Conservation (phyloP, 202 grass and related monocot species). For the Dendrocalamus latiflorus region DNA sequence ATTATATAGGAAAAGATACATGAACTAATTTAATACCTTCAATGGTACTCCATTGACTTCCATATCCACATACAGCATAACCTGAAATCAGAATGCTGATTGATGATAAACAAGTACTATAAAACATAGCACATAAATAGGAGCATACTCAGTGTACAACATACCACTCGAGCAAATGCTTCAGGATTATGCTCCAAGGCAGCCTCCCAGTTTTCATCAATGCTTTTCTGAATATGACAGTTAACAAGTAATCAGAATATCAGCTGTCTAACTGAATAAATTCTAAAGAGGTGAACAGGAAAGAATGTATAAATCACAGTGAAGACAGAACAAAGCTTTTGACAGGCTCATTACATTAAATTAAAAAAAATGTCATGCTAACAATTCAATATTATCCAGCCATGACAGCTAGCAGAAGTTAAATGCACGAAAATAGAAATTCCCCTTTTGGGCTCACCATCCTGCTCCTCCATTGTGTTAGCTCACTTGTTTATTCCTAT, state of each 20-base stretch:
- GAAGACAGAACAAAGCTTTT: constrained; percentile 12
- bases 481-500: not conserved
- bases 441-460: not conserved
- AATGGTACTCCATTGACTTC: constrained; percentile 98
- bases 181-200: constrained; percentile 96
- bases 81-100: constrained; percentile 34
- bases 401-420: not conserved
- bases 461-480: not conserved
- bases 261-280: constrained; percentile 14
- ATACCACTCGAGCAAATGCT: constrained; percentile 97
- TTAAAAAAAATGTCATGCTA: not conserved
- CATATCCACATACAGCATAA: constrained; percentile 99
- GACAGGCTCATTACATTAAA: not conserved
- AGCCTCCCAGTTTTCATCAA: constrained; percentile 99
- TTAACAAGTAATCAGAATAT: constrained; percentile 4
- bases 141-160: constrained; percentile 22
- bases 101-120: constrained; percentile 4
- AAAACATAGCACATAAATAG: constrained; percentile 11
- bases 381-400: constrained; percentile 4
- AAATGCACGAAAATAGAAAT: not conserved
- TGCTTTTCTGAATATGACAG: constrained; percentile 74
- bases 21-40: constrained; percentile 59
- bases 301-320: not conserved
- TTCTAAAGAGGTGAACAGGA: not conserved
- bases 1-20: constrained; percentile 18